phyloP scores from a whole-genome alignment of 208 protist genomes.

The Crithidia expoeki region DNA sequence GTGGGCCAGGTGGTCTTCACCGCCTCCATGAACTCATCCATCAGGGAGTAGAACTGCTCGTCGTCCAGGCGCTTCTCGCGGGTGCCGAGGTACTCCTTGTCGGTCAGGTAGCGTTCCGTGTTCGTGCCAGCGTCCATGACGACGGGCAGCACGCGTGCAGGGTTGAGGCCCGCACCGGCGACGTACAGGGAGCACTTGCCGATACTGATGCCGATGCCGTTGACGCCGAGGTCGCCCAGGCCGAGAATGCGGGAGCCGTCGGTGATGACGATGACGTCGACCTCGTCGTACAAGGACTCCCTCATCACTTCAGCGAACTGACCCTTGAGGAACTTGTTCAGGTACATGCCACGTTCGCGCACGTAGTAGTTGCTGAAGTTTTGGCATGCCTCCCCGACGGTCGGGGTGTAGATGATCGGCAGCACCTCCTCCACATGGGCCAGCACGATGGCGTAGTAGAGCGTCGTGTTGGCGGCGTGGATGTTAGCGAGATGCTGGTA shows the following conservation, averaged over 20 bases:
- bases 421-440: conserved; percentile 73
- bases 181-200: conserved; percentile 95
- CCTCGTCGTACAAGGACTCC: conserved; percentile 68
- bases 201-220: conserved; percentile 96
- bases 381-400: conserved; percentile 93
- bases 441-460: conserved; percentile 83
- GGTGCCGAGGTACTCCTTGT: conserved; percentile 88
- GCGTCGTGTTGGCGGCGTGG: conserved; percentile 74
- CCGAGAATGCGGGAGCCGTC: conserved; percentile 96
- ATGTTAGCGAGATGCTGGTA: conserved; percentile 77
- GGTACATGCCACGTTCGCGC: conserved; percentile 90
- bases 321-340: conserved; percentile 80
- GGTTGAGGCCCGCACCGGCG: conserved; percentile 88
- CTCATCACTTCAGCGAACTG: conserved; percentile 81
- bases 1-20: conserved; percentile 82
- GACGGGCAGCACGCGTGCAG: conserved; percentile 84
- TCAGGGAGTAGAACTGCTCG: conserved; percentile 84
- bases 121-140: conserved; percentile 93
- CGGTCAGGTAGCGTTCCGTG: conserved; percentile 76
- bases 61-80: conserved; percentile 67
- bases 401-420: conserved; percentile 91
- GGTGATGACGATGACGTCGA: conserved; percentile 96
- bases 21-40: conserved; percentile 94
- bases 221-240: conserved; percentile 93
- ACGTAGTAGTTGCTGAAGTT: conserved; percentile 86